phyloP scores from a whole-genome alignment of 2,329 filamentous ascomycete species.

The Fusarium sp. region DNA sequence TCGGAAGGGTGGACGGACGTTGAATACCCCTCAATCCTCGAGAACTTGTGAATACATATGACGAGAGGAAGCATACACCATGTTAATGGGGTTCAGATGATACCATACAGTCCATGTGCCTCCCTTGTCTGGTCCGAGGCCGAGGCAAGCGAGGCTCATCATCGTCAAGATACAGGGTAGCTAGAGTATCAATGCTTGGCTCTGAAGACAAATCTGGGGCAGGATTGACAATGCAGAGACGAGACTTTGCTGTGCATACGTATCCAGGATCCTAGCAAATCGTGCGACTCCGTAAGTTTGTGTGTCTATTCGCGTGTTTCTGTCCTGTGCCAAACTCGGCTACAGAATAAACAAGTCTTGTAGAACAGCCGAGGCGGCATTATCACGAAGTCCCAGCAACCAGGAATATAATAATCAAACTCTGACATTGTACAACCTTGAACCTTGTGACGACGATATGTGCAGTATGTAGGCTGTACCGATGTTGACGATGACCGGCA shows the following conservation, averaged over 20 bases:
- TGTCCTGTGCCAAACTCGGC: background rate
- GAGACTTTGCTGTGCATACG: constrained; percentile 20
- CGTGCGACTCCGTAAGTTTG: background rate
- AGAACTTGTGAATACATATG: constrained; percentile 16
- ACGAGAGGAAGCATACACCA: constrained; percentile 12
- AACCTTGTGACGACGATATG: constrained; percentile 3
- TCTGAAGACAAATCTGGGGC: constrained; percentile 2
- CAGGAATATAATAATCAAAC: background rate
- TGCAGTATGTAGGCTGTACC: constrained; percentile 4
- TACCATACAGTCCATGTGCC: constrained; percentile 4
- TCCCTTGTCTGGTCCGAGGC: constrained; percentile 19
- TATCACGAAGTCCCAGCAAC: constrained; percentile 8
- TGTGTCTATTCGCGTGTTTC: background rate
- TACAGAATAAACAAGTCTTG: background rate
- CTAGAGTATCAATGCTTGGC: constrained; percentile 11
- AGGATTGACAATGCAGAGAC: constrained; percentile 23
- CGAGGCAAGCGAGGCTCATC: constrained; percentile 22
- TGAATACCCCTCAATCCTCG: constrained; percentile 14
- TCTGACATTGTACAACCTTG: background rate
- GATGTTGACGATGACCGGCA: constrained; percentile 21
- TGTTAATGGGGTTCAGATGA: constrained; percentile 18
- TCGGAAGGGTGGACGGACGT: constrained; percentile 24
- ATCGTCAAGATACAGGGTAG: constrained; percentile 17
- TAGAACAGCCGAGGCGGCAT: background rate
- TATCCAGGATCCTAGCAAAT: constrained; percentile 24